Evolutionary conservation across 768 basidiomycete species (phyloP), one percentile per base, ranked within the genome.

Genomic region (Lanmaoa pseudosensibilis): DNA sequence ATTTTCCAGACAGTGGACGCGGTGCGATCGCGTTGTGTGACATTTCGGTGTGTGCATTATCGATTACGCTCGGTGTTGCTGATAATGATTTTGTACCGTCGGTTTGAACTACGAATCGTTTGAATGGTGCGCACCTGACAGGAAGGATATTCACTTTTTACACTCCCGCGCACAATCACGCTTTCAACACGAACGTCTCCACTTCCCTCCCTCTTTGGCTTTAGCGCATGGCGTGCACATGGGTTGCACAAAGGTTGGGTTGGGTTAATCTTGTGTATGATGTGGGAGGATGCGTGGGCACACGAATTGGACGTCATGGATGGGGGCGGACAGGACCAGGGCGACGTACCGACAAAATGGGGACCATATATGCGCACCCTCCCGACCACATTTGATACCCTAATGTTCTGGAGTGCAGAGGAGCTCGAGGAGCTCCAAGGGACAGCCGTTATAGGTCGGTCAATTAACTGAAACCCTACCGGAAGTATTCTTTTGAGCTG

Each of bases 241-340:
- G 72, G 75, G 19, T 70, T 98, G 55, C 77, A 87, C 49, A 73
- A 81, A 54, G 87, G 93, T 9, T 99, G 97, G 97, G 77, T 81
- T 1, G 88, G 89, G 4, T 74, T 98, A 44, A 98, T 99, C 56
- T 77, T 98, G 38, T 91, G 87, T 60, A 88, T 99, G 86, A 92
- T 98, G 90, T 97, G 92, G 90, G 97, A 99, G 72, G 83, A 82
- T 52, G 81, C 85, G 4, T 79, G 79, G 59, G 85, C 85, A 1
- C 54, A 74, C 4, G 91, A 46, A 83, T 74, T 52, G 92, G 93
- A 94, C 41, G 10, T 12, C 13, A 19, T 34, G 37, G 46, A 50
- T 25, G 13, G 18, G 16, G 65, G 69, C 6, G 27, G 37, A 11
- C 48, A 34, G 2, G 18, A 30, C 32, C 36, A 41, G 4, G 38